These are phyloP conservation scores for Gilbertella persicaria DNA, from an alignment of 371 early-diverging fungal genomes.

Conservation along the genomic window DNA sequence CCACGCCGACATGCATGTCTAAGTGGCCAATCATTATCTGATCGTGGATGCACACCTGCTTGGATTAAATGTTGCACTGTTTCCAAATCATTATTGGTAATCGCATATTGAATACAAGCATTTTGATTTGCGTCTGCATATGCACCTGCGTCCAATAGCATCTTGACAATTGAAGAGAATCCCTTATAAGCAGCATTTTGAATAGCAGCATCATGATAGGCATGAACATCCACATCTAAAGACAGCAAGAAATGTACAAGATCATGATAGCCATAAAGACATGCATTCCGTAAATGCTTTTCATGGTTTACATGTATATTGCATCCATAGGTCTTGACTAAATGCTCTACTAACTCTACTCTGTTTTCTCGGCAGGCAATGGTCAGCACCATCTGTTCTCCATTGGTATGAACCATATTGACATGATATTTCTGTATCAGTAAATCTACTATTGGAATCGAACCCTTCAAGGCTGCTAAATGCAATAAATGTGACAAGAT, in stretches of 20 bases:
- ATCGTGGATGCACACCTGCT: constrained; percentile 30
- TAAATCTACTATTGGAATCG: constrained; percentile 29
- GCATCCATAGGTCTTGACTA: constrained; percentile 19
- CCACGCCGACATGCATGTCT: constrained; percentile 22
- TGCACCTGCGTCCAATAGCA: constrained; percentile 33
- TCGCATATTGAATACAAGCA: constrained; percentile 26
- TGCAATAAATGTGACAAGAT: constrained; percentile 12
- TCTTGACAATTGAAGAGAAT: constrained; percentile 17
- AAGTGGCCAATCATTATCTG: constrained; percentile 26
- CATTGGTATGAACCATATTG: constrained; percentile 16
- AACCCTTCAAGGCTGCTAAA: constrained; percentile 33
- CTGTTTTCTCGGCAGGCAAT: constrained; percentile 35
- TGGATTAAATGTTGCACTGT: constrained; percentile 20
- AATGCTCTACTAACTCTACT: constrained; percentile 28
- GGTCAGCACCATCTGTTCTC: constrained; percentile 19
- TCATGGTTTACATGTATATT: constrained; percentile 30
- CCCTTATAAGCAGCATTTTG: constrained; percentile 38
- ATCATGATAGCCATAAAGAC: constrained; percentile 61
- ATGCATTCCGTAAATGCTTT: constrained; percentile 31
- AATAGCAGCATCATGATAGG: constrained; percentile 36
- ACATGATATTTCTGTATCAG: constrained; percentile 24
- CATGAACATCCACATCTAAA: constrained; percentile 55
- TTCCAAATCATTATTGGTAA: constrained; percentile 11
- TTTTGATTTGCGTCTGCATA: constrained; percentile 29
- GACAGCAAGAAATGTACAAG: constrained; percentile 57